A percentile compares a stretch with the other conserved stretches of the same genome.
Conservation (phyloP, 495 filamentous ascomycete species). For the Jackrogersella multiformis region DNA sequence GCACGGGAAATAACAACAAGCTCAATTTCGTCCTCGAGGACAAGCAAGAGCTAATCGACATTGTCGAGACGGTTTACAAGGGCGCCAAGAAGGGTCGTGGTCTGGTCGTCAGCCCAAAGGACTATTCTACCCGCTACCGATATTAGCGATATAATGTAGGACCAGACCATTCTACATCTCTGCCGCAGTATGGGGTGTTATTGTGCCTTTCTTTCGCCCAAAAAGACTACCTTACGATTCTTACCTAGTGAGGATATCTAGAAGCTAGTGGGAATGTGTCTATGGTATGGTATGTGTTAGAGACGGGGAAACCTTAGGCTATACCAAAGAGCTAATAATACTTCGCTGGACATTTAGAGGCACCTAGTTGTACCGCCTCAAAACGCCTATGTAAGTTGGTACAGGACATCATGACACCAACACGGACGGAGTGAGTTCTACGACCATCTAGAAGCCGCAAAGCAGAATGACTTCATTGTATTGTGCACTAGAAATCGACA, state of each 20-base stretch:
- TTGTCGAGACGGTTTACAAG: constrained; percentile 96
- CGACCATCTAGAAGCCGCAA: background rate
- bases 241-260: background rate
- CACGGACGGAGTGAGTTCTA: background rate
- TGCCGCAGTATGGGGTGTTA: background rate
- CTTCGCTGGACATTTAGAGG: constrained; percentile 5
- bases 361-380: background rate
- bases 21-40: constrained; percentile 97
- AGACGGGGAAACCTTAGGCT: background rate
- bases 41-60: constrained; percentile 98
- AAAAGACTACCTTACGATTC: background rate
- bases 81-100: constrained; percentile 97
- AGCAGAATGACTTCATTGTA: background rate
- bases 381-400: constrained; percentile 11
- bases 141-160: constrained; percentile 60
- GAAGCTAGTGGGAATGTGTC: constrained; percentile 7
- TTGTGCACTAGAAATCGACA: no score
- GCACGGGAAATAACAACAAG: constrained; percentile 95
- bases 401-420: background rate
- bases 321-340: constrained; percentile 20
- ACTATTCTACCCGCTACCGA: constrained; percentile 85
- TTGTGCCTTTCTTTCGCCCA: background rate
- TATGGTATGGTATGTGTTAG: constrained; percentile 30
- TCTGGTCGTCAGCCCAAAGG: constrained; percentile 95
- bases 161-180: background rate